Evolutionary conservation across 441 rosid species (phyloP).

Genomic region (Bocquillonia castaneifolia): DNA sequence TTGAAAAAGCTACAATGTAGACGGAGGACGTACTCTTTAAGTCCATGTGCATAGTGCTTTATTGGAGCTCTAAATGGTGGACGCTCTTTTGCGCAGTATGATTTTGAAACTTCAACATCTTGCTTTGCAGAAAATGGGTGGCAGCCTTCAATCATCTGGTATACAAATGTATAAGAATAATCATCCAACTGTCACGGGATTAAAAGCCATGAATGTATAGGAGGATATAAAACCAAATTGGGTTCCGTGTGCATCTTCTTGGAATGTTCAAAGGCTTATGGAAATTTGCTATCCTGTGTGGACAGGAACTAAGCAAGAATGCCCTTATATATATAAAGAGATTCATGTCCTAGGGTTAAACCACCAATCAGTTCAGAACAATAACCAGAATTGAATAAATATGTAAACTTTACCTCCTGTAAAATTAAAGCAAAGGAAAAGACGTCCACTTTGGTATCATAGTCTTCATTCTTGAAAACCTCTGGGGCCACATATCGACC

Average conservation of each 20-base stretch:
- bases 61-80: constrained; percentile 73
- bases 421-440: constrained; percentile 89
- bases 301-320: not conserved
- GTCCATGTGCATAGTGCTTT: constrained; percentile 73
- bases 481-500: constrained; percentile 93
- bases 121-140: constrained; percentile 65
- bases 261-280: not conserved
- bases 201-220: not conserved
- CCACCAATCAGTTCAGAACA: no score
- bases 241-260: not conserved
- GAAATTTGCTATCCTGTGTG: not conserved
- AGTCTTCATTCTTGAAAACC: constrained; percentile 62
- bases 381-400: not conserved
- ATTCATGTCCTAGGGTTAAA: not conserved
- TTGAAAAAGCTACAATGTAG: not conserved
- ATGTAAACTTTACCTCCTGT: constrained; percentile 60
- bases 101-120: constrained; percentile 55
- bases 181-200: constrained; percentile 5
- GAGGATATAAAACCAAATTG: not conserved
- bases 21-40: constrained; percentile 55
- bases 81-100: constrained; percentile 46
- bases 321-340: not conserved
- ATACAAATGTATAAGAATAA: constrained; percentile 17
- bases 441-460: constrained; percentile 92
- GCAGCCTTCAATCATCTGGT: constrained; percentile 82